Evolutionary conservation across 257 asterid species (phyloP).

Genomic region (Solanum chilense): DNA sequence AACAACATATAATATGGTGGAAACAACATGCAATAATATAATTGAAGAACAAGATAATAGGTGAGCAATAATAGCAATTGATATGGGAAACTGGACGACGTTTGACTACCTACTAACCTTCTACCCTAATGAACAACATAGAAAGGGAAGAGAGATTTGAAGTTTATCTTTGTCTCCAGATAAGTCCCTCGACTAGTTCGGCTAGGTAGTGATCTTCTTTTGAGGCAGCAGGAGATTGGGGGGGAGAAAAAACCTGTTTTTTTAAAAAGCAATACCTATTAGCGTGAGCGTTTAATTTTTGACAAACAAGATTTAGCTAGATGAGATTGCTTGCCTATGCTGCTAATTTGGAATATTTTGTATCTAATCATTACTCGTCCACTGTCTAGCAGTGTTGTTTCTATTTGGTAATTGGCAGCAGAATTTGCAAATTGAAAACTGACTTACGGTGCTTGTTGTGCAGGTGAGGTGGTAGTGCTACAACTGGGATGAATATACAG

Average conservation of each 20-base stretch:
- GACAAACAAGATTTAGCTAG: neutral
- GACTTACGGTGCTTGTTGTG: neutral
- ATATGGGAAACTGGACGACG: neutral
- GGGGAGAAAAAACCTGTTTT: neutral
- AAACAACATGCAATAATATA: neutral
- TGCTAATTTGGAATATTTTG: neutral
- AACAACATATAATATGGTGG: neutral
- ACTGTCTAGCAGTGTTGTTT: neutral
- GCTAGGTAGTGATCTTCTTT: neutral
- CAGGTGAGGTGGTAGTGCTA: neutral
- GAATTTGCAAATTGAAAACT: neutral
- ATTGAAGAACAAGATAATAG: neutral
- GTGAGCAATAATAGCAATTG: neutral
- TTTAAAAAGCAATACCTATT: neutral
- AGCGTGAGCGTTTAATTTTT: neutral
- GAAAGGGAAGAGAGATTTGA: neutral
- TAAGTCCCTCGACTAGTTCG: neutral
- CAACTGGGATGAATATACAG: neutral
- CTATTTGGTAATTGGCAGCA: neutral
- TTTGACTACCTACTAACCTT: neutral
- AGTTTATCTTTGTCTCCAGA: neutral
- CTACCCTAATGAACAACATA: neutral
- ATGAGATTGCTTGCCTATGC: neutral
- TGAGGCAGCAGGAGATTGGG: neutral
- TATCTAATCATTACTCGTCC: neutral